These are phyloP conservation scores for Boletus huronensis DNA, from an alignment of 768 basidiomycete species.

Conservation along the genomic window DNA sequence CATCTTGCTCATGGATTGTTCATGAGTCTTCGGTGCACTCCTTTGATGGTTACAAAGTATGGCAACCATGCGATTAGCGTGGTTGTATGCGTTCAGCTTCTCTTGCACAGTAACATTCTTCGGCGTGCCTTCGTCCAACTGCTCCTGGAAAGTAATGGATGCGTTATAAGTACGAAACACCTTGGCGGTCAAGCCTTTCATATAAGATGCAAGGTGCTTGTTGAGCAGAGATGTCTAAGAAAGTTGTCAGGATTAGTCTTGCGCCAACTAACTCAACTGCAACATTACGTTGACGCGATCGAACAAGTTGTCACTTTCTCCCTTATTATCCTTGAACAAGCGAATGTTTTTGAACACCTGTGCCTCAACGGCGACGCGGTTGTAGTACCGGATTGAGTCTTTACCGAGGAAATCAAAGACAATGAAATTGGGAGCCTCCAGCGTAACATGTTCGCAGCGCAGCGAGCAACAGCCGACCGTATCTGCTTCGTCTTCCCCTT, in stretches of 20 bases:
- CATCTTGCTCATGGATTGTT: constrained; percentile 93
- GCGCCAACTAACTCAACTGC: neutral
- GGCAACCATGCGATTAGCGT: constrained; percentile 95
- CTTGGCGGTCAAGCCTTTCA: constrained; percentile 98
- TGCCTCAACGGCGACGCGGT: constrained; percentile 81
- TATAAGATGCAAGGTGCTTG: constrained; percentile 88
- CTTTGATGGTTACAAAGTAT: constrained; percentile 99
- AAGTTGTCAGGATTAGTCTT: constrained; percentile 16
- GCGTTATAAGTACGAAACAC: constrained; percentile 99
- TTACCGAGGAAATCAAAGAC: constrained; percentile 98
- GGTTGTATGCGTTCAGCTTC: constrained; percentile 95
- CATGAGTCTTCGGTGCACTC: constrained; percentile 88
- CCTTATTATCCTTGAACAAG: constrained; percentile 93
- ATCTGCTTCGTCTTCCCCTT: constrained; percentile 98
- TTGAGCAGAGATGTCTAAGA: constrained; percentile 78
- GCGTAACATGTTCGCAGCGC: constrained; percentile 93
- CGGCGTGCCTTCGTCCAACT: constrained; percentile 74
- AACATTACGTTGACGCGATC: constrained; percentile 82
- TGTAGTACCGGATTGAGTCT: constrained; percentile 97
- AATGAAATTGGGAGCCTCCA: constrained; percentile 82
- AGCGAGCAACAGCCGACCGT: constrained; percentile 99
- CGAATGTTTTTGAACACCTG: constrained; percentile 98
- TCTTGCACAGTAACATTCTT: constrained; percentile 80
- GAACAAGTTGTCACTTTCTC: constrained; percentile 83
- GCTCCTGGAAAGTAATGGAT: constrained; percentile 90